Base-by-base conservation (phyloP, 139 green algal genomes). In the Medakamo hakoo region DNA sequence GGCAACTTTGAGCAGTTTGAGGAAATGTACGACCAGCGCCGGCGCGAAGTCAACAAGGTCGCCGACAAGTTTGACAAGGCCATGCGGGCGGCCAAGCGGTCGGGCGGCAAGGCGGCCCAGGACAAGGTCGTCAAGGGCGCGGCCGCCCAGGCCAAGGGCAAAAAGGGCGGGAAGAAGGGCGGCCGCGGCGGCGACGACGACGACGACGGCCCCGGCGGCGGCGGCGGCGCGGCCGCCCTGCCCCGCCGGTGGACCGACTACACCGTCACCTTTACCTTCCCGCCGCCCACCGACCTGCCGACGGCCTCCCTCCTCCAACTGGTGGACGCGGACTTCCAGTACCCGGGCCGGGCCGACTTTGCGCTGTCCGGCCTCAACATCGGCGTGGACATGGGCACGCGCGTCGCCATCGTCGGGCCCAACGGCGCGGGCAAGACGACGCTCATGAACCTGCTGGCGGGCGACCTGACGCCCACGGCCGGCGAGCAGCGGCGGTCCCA, bases 21-120 rank as follows among this genome's bases (percentile, higher is more conserved):
- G 79, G 86, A 95, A 65, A 99, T 98, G 91, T 98, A 98, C 73
- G 88, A 98, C 78, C 88, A 97, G 80, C 86, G 88, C 74, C 81
- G 93, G 23, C 74, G 79, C 0, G 92, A 98, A 82, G 88, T 86
- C 31, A 92, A 96, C 76, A 87, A 88, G 76, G 77, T 71, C 59
- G 90, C 80, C 62, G 86, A 94, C 29, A 91, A 86, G 73, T 88
- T 74, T 61, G 73, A 96, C 82, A 98, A 98, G 84, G 84, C 95
- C 79, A 71, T 97, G 26, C 93, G 90, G 73, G 82, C 80, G 16
- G 85, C 86, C 49, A 91, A 93, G 73, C 66, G 59, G 22, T 78
- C 68, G 52, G 83, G 83, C 19, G 28, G 57, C 4, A 55, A 52
- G 4, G 27, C 27, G 3, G 27, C 31, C 26, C 58, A 73, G 31